phyloP scores from a whole-genome alignment of 306 rosid genomes.

The Pyrus bretschneideri region DNA sequence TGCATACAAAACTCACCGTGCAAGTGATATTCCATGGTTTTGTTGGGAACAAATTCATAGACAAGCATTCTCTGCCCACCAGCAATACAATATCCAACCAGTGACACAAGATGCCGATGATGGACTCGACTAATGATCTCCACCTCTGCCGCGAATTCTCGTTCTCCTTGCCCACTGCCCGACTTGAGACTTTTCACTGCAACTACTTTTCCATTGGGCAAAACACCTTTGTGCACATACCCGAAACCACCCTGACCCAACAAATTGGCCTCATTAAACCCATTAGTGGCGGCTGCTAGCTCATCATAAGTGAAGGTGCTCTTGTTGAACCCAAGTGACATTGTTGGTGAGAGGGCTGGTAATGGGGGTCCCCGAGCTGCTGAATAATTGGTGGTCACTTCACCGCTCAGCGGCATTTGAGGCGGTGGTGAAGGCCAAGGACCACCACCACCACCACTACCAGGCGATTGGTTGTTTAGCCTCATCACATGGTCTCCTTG shows the following conservation, averaged over 20 bases:
- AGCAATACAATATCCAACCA: constrained; percentile 68
- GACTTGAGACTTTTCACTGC: constrained; percentile 77
- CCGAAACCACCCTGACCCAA: constrained; percentile 92
- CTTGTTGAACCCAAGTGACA: constrained; percentile 53
- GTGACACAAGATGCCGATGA: constrained; percentile 77
- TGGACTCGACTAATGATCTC: constrained; percentile 85
- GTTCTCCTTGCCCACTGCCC: constrained; percentile 73
- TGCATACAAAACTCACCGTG: constrained; percentile 31
- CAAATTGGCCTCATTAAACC: constrained; percentile 44
- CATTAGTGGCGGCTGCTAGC: constrained; percentile 56
- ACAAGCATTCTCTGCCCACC: constrained; percentile 78
- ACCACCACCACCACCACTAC: constrained; percentile 22
- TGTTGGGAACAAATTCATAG: constrained; percentile 61
- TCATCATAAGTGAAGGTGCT: constrained; percentile 78
- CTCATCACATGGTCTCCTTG: constrained; percentile 48
- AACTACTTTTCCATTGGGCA: constrained; percentile 68
- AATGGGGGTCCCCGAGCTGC: constrained; percentile 32
- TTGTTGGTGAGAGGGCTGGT: constrained; percentile 71
- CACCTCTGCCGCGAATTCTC: constrained; percentile 83
- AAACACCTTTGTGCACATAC: constrained; percentile 72
- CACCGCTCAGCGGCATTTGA: constrained; percentile 30
- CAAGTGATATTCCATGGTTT: constrained; percentile 57
- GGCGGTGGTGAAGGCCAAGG: constrained; percentile 47
- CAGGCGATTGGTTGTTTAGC: constrained; percentile 30
- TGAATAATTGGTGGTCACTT: constrained; percentile 34